Evolutionary conservation across 2,329 filamentous ascomycete genomes (phyloP).

Genomic region (Diaporthe capsici): DNA sequence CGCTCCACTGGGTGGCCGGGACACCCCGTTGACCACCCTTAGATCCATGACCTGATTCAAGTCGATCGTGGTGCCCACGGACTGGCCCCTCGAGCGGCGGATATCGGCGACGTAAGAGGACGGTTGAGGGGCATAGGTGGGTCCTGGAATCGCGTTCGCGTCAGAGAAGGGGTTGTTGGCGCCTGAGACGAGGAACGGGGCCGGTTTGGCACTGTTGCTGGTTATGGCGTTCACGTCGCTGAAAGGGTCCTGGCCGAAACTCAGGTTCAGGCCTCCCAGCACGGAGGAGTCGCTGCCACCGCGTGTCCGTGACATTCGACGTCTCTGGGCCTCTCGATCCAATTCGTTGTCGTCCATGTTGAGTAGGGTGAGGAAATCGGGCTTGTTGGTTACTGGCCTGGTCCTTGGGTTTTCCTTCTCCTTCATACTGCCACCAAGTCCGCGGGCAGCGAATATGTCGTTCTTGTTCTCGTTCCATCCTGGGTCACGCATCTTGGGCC

Average conservation of each 20-base stretch:
- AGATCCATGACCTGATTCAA: slow-evolving; percentile 43
- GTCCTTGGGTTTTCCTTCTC: slow-evolving; percentile 40
- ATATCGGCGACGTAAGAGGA: slow-evolving; percentile 63
- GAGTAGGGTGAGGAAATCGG: slow-evolving; percentile 60
- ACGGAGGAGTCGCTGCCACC: slow-evolving; percentile 51
- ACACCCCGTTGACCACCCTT: slow-evolving; percentile 36
- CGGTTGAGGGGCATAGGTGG: slow-evolving; percentile 47
- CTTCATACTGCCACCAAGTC: slow-evolving; percentile 46
- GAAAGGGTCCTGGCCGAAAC: slow-evolving; percentile 61
- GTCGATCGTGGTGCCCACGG: slow-evolving; percentile 52
- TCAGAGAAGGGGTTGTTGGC: slow-evolving; percentile 65
- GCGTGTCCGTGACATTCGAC: slow-evolving; percentile 48
- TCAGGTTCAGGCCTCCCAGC: slow-evolving; percentile 56
- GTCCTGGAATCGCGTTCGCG: slow-evolving; percentile 57
- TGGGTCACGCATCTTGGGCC: slow-evolving; percentile 41
- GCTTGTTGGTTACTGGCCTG: slow-evolving; percentile 46
- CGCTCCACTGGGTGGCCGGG: slow-evolving; percentile 36
- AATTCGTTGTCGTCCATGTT: slow-evolving; percentile 59
- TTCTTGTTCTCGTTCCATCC: slow-evolving; percentile 44
- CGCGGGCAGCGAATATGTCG: slow-evolving; percentile 48
- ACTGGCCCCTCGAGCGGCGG: slow-evolving; percentile 64
- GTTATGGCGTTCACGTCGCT: slow-evolving; percentile 61
- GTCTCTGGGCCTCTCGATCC: slow-evolving; percentile 54
- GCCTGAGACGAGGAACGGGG: slow-evolving; percentile 52
- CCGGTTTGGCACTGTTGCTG: slow-evolving; percentile 56